Evolutionary conservation across 1,284 basidiomycete genomes (phyloP), one percentile per base, ranked within the genome.

Genomic region (Puccinia coronata): DNA sequence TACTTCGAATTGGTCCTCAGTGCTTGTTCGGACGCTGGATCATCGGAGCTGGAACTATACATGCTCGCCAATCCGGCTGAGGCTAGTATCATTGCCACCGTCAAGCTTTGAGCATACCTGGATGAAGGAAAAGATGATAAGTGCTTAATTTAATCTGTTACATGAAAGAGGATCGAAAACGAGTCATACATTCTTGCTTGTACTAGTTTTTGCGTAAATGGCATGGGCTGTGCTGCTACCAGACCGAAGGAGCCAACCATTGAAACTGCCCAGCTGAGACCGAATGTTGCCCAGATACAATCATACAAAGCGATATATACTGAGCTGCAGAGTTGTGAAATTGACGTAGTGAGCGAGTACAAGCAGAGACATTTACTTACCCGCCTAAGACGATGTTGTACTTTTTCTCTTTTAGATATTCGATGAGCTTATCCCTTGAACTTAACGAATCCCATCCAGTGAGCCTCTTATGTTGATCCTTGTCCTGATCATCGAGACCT

Each of bases 71-170:
- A 59, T 39, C 49, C 65, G 36, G 76, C 76, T 31, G 76, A 51
- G 20, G 76, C 65, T 20, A 79, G 49, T 6, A 79, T 59, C 49
- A 79, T 65, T n/a, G 76, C 76, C 3, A 79, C 63, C 36, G 76
- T 79, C 25, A 79, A 65, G 25, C 76, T 65, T 79, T 79, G 76
- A 47, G 76, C 76, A 55, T 79, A 79, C 76, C 76, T 78, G 25
- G 9, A 41, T 9, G 49, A 34, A 76, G 2, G 23, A 23, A 61
- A 12, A 43, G 25, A 36, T 16, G 36, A 8, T 25, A 69, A 25
- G 16, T 31, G 20, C 23, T 9, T 20, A 31, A n/a, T n/a, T 25
- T 25, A 47, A 23, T 43, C 31, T 31, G 14, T n/a, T 69, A n/a
- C 0, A 20, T 25, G 3, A 28, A 36, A 8, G 8, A 12, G 28